Conservation (phyloP, 2,329 filamentous ascomycete species). For the Paramyrothecium sp. region DNA sequence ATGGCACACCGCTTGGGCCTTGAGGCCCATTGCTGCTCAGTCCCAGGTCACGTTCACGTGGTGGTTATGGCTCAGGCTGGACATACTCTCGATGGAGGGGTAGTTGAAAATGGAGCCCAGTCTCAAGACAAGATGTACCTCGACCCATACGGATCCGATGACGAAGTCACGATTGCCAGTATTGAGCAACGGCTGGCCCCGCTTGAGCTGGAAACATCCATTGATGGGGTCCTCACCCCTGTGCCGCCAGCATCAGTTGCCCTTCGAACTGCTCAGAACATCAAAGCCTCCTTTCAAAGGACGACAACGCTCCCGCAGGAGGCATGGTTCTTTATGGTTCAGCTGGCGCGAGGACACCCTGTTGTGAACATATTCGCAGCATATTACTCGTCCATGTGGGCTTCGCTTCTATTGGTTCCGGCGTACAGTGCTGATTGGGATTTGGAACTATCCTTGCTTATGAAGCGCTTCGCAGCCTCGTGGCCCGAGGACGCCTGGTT, state of each 20-base stretch:
- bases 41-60: constrained; percentile 82
- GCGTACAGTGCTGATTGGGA: constrained; percentile 51
- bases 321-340: constrained; percentile 16
- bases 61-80: constrained; percentile 65
- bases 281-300: constrained; percentile 61
- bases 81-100: constrained; percentile 56
- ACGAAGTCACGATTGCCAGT: constrained; percentile 52
- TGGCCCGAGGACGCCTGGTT: constrained; percentile 68
- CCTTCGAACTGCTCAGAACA: constrained; percentile 72
- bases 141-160: constrained; percentile 72
- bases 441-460: constrained; percentile 62
- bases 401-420: constrained; percentile 55
- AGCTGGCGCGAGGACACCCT: constrained; percentile 32
- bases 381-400: constrained; percentile 74
- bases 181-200: not conserved
- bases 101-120: constrained; percentile 35
- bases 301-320: not conserved
- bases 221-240: constrained; percentile 57
- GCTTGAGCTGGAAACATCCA: constrained; percentile 29
- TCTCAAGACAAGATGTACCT: constrained; percentile 64
- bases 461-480: constrained; percentile 18
- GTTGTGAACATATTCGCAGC: constrained; percentile 52
- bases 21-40: constrained; percentile 74
- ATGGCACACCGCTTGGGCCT: constrained; percentile 74
- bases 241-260: constrained; percentile 67